Evolutionary conservation across 345 rosid genomes (phyloP), one percentile per base, ranked within the genome.

Genomic region (Angophora floribunda): DNA sequence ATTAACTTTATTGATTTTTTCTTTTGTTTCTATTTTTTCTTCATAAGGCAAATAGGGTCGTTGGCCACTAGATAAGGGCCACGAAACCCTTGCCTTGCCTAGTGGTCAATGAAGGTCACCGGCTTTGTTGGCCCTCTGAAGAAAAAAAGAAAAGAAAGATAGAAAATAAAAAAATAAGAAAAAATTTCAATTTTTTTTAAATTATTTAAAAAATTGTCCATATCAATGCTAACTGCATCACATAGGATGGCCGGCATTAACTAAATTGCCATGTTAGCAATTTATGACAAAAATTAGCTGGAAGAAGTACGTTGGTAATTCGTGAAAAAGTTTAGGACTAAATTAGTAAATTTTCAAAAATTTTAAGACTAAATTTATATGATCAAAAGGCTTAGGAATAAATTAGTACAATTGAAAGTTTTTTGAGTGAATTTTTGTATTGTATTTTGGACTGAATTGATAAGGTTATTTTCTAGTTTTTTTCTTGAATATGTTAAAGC

Each of bases 171-270:
- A 55, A 55, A 55, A 19, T 11, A 55, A 55, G 7, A 55, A 55
- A 55, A 1, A 0, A 7, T 55, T 55, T 3, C 11, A 55, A 55
- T 0, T 8, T 8, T 55, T 0, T 55, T 3, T 3, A 4, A 4
- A 36, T 36, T 55, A 55, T 19, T 55, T 55, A 55, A 21, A 55
- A 21, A 21, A 3, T 55, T 55, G 8, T 55, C 59, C 12, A 55
- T 0, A 0, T 4, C 22, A 55, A 10, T 0, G 19, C 61, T 55
- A 55, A 26, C 21, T 19, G 22, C 22, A 4, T 8, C 61, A 55
- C 22, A 55, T 55, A 55, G 22, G 61, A 55, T 0, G 0, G 61
- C 9, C 21, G 5, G 28, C 61, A 55, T 22, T 22, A 5, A 55
- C 28, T 55, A 55, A 5, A 55, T 12, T 22, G 22, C 22, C 61